Evolutionary conservation across 2,329 filamentous ascomycete species (phyloP), one percentile per base, ranked within the genome.

Genomic region (Ascochyta viciae-villosae): DNA sequence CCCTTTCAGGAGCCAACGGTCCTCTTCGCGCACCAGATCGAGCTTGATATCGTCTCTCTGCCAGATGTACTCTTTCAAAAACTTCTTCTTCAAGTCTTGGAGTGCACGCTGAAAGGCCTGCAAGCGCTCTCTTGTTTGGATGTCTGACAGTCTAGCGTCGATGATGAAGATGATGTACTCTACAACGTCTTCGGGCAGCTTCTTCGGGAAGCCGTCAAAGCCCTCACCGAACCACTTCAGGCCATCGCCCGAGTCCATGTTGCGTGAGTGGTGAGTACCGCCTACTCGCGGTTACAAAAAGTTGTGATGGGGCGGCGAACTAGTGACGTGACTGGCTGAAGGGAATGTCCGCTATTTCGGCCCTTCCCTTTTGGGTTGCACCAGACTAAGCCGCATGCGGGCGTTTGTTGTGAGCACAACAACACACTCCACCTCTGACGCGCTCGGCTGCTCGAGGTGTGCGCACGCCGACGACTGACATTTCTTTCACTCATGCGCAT

Each of bases 51-150:
- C 78, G 49, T 96, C 92, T 12, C 92, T 86, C 74, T 99, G 95
- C 95, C 95, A 99, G 60, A 99, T 96, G 67, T 97, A 96, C 58
- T 91, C 88, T 63, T 86, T 88, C n/a, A 94, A 82, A 7, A 92
- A 77, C 3, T 82, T 80, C 39, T 85, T 86, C 24, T 79, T 79
- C n/a, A 95, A 76, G 26, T 86, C 81, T 2, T 83, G 77, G 0
- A 90, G 87, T 1, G 86, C 83, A 73, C 87, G 91, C 49, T 92
- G 87, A 9, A 96, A 82, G 19, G 83, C 78, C 53, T 91, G 88
- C n/a, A 97, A 82, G 19, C 83, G 83, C 23, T 85, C 76, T 10
- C 90, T 80, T n/a, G 85, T 78, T 61, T 85, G 84, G 51, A 83
- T 81, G 16, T 83, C 77, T 16, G 72, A 74, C 23, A 86, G 76